Conservation (phyloP, 257 asterid species). For the Nemophila menziesii region DNA sequence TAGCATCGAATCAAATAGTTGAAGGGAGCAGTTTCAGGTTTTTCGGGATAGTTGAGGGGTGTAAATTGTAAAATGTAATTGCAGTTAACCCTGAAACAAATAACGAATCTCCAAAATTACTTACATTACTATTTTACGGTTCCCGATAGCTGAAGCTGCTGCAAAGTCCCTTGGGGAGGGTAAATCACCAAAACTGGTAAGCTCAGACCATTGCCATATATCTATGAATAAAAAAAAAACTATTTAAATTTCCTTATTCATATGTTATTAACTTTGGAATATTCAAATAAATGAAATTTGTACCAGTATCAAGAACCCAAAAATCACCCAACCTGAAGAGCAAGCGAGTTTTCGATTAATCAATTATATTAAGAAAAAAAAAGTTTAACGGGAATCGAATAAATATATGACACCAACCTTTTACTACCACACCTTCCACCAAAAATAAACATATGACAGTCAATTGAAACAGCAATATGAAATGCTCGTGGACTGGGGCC, state of each 20-base stretch:
- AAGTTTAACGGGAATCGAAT: background rate
- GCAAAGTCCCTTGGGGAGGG: conserved; percentile 96
- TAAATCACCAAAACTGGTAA: conserved; percentile 92
- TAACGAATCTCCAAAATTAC: conserved; percentile 2
- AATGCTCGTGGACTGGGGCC: conserved; percentile 89
- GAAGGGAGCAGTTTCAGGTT: no score
- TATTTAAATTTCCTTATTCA: conserved; percentile 6
- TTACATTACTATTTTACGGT: conserved; percentile 85
- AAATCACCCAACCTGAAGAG: conserved; percentile 86
- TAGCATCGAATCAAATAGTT: conserved; percentile 11
- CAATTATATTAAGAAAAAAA: conserved; percentile 2
- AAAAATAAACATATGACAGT: conserved; percentile 92
- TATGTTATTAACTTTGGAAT: background rate
- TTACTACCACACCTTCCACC: conserved; percentile 87
- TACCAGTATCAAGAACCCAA: conserved; percentile 99
- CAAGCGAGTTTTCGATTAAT: conserved; percentile 7
- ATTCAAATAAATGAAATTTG: conserved; percentile 5
- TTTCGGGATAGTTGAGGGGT: no score
- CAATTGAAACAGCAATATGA: conserved; percentile 76
- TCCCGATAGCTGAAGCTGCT: conserved; percentile 89
- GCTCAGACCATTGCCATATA: conserved; percentile 99
- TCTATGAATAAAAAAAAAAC: conserved; percentile 28
- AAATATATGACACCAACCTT: conserved; percentile 36
- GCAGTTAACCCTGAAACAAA: background rate
- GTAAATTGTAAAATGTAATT: no score